A percentile compares a stretch with the other conserved stretches of the same genome.
Conservation (phyloP, 345 rosid genomes). For the Camelina sativa region DNA sequence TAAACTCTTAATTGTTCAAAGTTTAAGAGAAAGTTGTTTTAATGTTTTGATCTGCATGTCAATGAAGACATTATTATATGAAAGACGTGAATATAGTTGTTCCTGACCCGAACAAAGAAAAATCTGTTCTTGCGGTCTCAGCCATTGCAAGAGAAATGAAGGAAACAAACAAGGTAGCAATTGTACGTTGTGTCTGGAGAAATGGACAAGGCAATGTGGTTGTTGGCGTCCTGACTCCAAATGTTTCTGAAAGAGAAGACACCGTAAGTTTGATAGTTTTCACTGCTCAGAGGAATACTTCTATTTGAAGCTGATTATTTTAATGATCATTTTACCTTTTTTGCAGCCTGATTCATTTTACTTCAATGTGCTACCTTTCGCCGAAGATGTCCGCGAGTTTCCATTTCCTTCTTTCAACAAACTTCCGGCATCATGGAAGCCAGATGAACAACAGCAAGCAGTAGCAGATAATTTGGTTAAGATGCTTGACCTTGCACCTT, state of each 20-base stretch:
- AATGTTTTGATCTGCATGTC: slow-evolving; percentile 30
- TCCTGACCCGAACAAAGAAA: slow-evolving; percentile 76
- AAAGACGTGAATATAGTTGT: slow-evolving; percentile 86
- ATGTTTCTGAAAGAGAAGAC: slow-evolving; percentile 65
- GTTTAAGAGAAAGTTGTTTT: slow-evolving; percentile 23
- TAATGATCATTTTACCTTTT: slow-evolving; percentile 12
- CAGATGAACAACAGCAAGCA: slow-evolving; percentile 78
- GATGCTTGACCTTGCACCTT: slow-evolving; percentile 85
- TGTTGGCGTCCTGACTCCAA: slow-evolving; percentile 84
- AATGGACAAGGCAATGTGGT: slow-evolving; percentile 75
- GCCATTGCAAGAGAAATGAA: slow-evolving; percentile 90
- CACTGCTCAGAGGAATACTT: slow-evolving; percentile 14
- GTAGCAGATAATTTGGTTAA: slow-evolving; percentile 79
- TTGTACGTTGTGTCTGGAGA: slow-evolving; percentile 96
- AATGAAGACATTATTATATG: slow-evolving; percentile 85
- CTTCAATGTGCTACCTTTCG: slow-evolving; percentile 85
- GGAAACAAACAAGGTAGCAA: slow-evolving; percentile 75
- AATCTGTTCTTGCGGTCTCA: slow-evolving; percentile 70
- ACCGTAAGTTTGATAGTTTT: slow-evolving; percentile 53
- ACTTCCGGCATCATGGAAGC: slow-evolving; percentile 72
- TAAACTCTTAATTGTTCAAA: slow-evolving; percentile 17
- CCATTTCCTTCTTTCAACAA: slow-evolving; percentile 81
- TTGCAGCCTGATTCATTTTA: slow-evolving; percentile 90
- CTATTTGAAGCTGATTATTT: slow-evolving; percentile 23
- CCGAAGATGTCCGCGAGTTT: slow-evolving; percentile 93